Evolutionary conservation across 192 early-diverging fungal genomes (phyloP).

Genomic region (Chytriomyces sp.): DNA sequence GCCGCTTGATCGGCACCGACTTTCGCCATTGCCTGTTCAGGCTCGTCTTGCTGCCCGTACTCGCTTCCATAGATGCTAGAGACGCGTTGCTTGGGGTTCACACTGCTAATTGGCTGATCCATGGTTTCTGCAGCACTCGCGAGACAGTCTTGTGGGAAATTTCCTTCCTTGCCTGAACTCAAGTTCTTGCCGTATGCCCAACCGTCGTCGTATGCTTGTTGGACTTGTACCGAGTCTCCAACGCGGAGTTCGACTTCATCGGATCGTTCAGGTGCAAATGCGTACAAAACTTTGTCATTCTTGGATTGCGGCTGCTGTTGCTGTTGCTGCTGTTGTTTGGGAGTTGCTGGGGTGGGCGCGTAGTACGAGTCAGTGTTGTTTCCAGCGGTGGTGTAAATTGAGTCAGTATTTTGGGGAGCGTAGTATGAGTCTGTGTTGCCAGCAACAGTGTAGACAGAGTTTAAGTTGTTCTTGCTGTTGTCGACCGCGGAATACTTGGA

Average conservation of each 20-base stretch:
- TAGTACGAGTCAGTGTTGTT: background rate
- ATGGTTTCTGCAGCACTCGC: background rate
- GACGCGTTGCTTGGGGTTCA: conserved; percentile 14
- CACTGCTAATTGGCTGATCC: background rate
- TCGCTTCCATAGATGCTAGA: conserved; percentile 9
- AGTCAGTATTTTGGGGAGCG: background rate
- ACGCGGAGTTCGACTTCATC: conserved; percentile 14
- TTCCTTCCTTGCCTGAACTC: background rate
- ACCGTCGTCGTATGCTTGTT: conserved; percentile 21
- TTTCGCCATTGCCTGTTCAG: background rate
- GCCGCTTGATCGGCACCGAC: background rate
- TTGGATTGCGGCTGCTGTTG: background rate
- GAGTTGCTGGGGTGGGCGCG: background rate
- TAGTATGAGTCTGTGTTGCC: background rate
- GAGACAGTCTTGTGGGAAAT: conserved; percentile 5
- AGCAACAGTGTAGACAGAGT: conserved; percentile 1
- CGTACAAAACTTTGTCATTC: background rate
- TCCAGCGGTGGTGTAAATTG: background rate
- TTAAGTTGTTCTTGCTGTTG: background rate
- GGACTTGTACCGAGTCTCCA: conserved; percentile 5
- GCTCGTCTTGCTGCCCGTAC: background rate
- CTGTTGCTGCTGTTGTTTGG: background rate
- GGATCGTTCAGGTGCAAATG: conserved; percentile 8
- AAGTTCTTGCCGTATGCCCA: conserved; percentile 14
- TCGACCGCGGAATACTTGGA: background rate